Evolutionary conservation across 495 filamentous ascomycete species (phyloP).

Genomic region (Daldinia grandis): DNA sequence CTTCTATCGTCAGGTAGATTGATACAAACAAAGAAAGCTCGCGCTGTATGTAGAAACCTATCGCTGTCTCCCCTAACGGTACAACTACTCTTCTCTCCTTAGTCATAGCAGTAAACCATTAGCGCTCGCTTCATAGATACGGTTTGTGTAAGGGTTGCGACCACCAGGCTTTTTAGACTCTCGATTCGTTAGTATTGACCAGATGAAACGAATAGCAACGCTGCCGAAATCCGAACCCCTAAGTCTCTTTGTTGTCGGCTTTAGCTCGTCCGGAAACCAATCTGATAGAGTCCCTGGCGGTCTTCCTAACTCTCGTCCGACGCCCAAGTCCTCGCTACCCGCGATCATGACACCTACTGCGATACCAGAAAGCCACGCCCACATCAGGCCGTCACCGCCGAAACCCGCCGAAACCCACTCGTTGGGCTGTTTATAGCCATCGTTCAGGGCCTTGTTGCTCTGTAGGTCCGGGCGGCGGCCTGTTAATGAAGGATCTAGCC

Average conservation of each 20-base stretch:
- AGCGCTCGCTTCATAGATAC: not conserved
- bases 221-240: slow-evolving; percentile 30
- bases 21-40: not conserved
- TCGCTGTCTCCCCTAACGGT: not conserved
- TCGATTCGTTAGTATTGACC: not conserved
- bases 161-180: not conserved
- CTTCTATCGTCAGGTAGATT: not conserved
- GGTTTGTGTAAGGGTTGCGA: not conserved
- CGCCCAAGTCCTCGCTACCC: slow-evolving; percentile 30
- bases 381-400: slow-evolving; percentile 59
- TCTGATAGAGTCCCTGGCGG: slow-evolving; percentile 10
- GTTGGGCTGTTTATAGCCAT: slow-evolving; percentile 15
- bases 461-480: slow-evolving; percentile 12
- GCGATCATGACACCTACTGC: slow-evolving; percentile 54
- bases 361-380: slow-evolving; percentile 55
- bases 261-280: slow-evolving; percentile 49
- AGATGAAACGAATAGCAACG: slow-evolving; percentile 26
- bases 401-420: slow-evolving; percentile 61
- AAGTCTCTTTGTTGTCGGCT: slow-evolving; percentile 40
- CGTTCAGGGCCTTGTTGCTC: not conserved
- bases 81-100: too few species aligned
- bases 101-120: too few species aligned
- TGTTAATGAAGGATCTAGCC: slow-evolving; percentile 45
- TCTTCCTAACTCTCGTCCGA: not conserved
- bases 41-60: not conserved